Evolutionary conservation across 495 filamentous ascomycete species (phyloP).

Genomic region (Trichoderma parareesei): DNA sequence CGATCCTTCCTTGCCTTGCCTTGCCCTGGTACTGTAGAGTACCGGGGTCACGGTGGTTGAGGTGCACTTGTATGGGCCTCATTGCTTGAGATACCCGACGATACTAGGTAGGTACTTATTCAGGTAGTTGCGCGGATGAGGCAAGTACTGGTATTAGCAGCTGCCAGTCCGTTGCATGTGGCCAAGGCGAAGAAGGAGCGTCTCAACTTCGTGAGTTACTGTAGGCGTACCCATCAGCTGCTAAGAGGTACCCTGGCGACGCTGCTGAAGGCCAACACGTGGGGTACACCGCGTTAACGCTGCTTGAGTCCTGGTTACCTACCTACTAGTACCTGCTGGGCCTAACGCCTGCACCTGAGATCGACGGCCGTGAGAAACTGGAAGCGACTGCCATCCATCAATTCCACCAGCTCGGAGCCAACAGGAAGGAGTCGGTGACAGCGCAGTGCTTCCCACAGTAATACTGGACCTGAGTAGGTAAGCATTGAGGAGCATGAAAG

Average conservation of each 20-base stretch:
- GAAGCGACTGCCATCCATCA: background rate
- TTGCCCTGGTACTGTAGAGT: too few relatives aligned
- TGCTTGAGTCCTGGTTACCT: background rate
- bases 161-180: too few relatives aligned
- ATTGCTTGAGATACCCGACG: too few relatives aligned
- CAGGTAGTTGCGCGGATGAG: too few relatives aligned
- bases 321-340: background rate
- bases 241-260: background rate
- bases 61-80: too few relatives aligned
- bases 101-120: too few relatives aligned
- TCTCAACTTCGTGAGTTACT: background rate
- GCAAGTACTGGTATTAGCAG: too few relatives aligned
- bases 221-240: background rate
- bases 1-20: too few relatives aligned
- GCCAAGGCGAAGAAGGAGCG: background rate
- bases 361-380: background rate
- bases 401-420: conserved; percentile 2
- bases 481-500: background rate
- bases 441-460: background rate
- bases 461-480: background rate
- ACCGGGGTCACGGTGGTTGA: too few relatives aligned
- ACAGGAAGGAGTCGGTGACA: conserved; percentile 5
- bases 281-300: background rate
- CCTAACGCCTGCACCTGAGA: background rate
- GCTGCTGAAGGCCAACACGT: background rate